Percentiles rank a stretch among this genome's conserved stretches.
phyloP scores from a whole-genome alignment of 129 eudicot species.

The sunflower (Helianthus annuus) region DNA sequence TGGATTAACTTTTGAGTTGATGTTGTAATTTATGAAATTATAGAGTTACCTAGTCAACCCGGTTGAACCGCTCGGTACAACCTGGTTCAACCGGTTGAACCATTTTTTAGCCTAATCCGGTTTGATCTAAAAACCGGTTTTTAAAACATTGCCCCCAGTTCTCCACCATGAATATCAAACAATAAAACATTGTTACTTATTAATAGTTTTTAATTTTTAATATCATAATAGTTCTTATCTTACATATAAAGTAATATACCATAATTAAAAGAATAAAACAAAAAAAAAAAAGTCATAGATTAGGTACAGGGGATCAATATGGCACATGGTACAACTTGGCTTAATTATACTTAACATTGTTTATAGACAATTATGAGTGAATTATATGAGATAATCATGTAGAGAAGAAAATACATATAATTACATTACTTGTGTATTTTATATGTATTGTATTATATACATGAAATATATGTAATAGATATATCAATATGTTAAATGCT shows the following conservation, averaged over 20 bases:
- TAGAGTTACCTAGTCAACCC: no score
- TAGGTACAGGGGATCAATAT: conserved; percentile 29
- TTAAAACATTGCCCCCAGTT: no score
- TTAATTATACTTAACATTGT: conserved; percentile 19
- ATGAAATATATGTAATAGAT: neutral
- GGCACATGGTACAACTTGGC: conserved; percentile 48
- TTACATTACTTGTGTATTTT: neutral
- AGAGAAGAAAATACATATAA: neutral
- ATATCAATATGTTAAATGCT: neutral
- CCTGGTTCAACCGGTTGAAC: no score
- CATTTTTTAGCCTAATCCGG: no score
- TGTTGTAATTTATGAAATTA: no score
- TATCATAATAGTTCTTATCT: neutral
- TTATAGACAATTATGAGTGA: conserved; percentile 28
- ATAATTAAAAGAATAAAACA: conserved; percentile 15
- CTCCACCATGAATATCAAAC: neutral
- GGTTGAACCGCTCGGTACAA: no score
- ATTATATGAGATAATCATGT: conserved; percentile 15
- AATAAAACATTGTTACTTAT: neutral
- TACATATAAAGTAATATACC: neutral
- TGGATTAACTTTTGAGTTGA: no score
- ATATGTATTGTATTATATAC: neutral
- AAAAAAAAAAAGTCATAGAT: conserved; percentile 9
- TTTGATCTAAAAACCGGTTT: no score
- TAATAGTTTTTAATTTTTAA: neutral